Base-by-base conservation (phyloP, 495 filamentous ascomycete species). In the Tuber borchii region DNA sequence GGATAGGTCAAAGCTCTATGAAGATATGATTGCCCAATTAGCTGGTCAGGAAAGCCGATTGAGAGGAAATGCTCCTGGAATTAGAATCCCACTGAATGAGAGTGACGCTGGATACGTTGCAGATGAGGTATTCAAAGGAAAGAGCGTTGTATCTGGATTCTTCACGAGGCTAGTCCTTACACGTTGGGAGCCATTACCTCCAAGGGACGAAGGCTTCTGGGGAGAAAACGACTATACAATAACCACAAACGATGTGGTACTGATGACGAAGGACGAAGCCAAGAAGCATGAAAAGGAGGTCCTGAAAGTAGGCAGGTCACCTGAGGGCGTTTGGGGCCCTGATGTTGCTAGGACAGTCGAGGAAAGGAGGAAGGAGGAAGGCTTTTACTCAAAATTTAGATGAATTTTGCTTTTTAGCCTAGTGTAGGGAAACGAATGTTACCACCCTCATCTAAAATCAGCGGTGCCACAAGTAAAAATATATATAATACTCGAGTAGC, bases 181-280 rank as follows among this genome's bases (percentile, higher is more conserved):
- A 61, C 86, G 93, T 51, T 99, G 96, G 96, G 84, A 89, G 71
- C 88, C 86, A 81, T 84, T 87, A 4, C 85, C 81, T 12, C 77
- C 77, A 16, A 74, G 83, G 1, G 79, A 83, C 19, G 85, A 82
- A 12, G 85, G 85, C 20, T 84, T 88, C 0, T 84, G 86, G 70
- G 88, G 88, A n/a, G 82, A 87, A 51, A 86, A 90, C 70, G 90
- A 92, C 43, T 94, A 97, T 83, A 93, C 91, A 76, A 88, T 87
- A 40, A 86, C 90, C 9, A 87, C 87, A 31, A 75, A 87, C 39
- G 90, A 97, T 43, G 83, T 99, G 46, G 95, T 98, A 7, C 92
- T 92, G 79, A 93, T 99, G 93, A 98, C 96, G 12, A 97, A 95
- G 84, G 95, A 98, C 76, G 95, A 98, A 83, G 91, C 90, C n/a